Conservation (phyloP, 2,329 filamentous ascomycete species). For the Penicillium griseofulvum region DNA sequence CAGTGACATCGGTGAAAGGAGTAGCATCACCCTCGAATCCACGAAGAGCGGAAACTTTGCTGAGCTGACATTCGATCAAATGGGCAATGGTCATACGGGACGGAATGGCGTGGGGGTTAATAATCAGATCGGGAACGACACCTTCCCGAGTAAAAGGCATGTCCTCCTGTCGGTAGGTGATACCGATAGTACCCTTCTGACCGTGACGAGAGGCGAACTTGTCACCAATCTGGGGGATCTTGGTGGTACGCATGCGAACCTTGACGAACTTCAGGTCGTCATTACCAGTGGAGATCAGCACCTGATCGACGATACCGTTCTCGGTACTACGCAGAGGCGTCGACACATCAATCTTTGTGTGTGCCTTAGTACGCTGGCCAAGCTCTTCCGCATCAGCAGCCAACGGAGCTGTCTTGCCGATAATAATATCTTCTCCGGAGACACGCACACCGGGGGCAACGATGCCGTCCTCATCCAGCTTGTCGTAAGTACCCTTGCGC, state of each 20-base stretch:
- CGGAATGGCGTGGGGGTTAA: slow-evolving; percentile 98
- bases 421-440: slow-evolving; percentile 97
- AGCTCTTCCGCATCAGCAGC: slow-evolving; percentile 89
- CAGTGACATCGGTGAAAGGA: slow-evolving; percentile 95
- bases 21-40: slow-evolving; percentile 97
- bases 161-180: slow-evolving; percentile 95
- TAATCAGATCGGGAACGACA: slow-evolving; percentile 90
- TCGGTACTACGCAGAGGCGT: slow-evolving; percentile 93
- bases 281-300: slow-evolving; percentile 89
- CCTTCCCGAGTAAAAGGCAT: slow-evolving; percentile 97
- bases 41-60: slow-evolving; percentile 89
- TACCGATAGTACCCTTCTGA: slow-evolving; percentile 98
- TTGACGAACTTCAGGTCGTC: slow-evolving; percentile 96
- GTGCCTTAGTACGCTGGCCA: slow-evolving; percentile 82
- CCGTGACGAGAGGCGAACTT: slow-evolving; percentile 99
- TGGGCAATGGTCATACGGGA: slow-evolving; percentile 99
- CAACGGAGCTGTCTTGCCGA: slow-evolving; percentile 96
- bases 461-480: slow-evolving; percentile 94
- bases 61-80: slow-evolving; percentile 97
- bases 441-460: slow-evolving; percentile 91
- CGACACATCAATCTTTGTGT: slow-evolving; percentile 92
- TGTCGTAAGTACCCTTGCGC: slow-evolving; percentile 95
- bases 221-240: slow-evolving; percentile 97
- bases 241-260: slow-evolving; percentile 94
- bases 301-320: slow-evolving; percentile 92